Conservation (phyloP, 768 basidiomycete species). For the Termitomyces titanicus region DNA sequence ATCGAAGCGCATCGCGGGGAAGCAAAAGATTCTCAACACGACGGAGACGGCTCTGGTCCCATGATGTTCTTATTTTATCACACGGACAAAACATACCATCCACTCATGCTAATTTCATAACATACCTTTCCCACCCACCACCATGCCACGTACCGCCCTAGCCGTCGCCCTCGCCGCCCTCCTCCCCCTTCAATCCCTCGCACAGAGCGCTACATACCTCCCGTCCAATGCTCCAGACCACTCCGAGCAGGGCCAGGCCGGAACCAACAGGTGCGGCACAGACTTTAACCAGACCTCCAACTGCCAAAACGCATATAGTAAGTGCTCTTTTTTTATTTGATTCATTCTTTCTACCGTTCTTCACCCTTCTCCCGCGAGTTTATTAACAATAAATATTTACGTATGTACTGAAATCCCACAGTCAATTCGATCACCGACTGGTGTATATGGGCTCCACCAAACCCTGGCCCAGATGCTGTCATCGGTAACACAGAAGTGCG, state of each 20-base stretch:
- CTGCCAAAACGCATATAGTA: conserved; percentile 68
- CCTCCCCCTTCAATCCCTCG: background rate
- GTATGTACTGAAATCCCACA: too few species aligned
- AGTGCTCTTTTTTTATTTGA: conserved; percentile 19
- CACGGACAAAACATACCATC: too few species aligned
- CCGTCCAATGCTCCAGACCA: conserved; percentile 44
- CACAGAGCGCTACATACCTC: conserved; percentile 41
- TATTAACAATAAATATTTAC: too few species aligned
- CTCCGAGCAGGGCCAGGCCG: conserved; percentile 56
- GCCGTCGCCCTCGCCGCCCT: too few species aligned
- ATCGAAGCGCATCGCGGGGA: too few species aligned
- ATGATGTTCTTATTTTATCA: too few species aligned
- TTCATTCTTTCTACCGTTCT: too few species aligned
- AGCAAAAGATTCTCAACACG: background rate
- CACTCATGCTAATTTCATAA: too few species aligned
- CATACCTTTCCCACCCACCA: background rate
- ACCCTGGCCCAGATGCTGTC: conserved; percentile 44
- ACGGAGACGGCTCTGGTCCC: too few species aligned
- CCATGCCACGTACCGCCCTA: background rate
- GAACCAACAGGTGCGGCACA: conserved; percentile 65
- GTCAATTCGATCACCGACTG: conserved; percentile 57
- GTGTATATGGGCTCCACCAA: conserved; percentile 42
- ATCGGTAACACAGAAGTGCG: conserved; percentile 62
- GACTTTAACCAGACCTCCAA: conserved; percentile 48
- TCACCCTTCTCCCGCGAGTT: too few species aligned